Base-by-base conservation (phyloP, 1,284 basidiomycete genomes). In the Ustilago sp. region DNA sequence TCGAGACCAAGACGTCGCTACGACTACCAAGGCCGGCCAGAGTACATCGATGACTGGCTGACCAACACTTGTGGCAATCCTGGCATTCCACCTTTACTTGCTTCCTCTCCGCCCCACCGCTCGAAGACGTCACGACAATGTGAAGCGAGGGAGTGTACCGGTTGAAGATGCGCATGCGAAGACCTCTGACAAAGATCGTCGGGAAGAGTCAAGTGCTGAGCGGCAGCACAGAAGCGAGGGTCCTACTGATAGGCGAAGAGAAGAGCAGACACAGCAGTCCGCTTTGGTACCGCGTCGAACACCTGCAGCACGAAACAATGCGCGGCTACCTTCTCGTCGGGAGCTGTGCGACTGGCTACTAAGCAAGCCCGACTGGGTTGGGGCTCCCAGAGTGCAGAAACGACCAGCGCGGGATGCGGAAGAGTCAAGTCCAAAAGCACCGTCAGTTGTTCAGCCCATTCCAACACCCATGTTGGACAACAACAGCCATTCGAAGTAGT, bases 401-500 rank as follows among this genome's bases (percentile, higher is more conserved):
- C n/a, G 15, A 4, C n/a, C 11, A 15, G 47, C 17, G 5, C 23
- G 9, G 9, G 4, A n/a, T 11, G 17, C 41, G 17, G 8, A 28
- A 34, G 11, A 47, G 15, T 13, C 36, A 13, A 19, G 38, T 13
- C 23, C 36, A n/a, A 28, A 47, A 11, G 23, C 15, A 19, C 23
- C n/a, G 19, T 28, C 41, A 12, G 19, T 8, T 23, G 43, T 19
- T 74, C 73, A 75, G 34, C 58, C 73, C 4, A 75, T 28, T 23
- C 55, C 63, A 9, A 62, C 62, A 28, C 66, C 74, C 74, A 77
- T 68, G 15, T 59, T 69, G 55, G 70, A 59, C 12, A 82, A 61
- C 50, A 82, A 58, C 47, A 82, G 47, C 80, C 79, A 79, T 45
- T 82, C 80, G 43, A 82, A 82, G 41, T 76, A 75, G 60, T 74